Percentiles rank a stretch among this genome's conserved stretches.
phyloP scores from a whole-genome alignment of 148 eudicot genomes.

The Rhododendron williamsianum region DNA sequence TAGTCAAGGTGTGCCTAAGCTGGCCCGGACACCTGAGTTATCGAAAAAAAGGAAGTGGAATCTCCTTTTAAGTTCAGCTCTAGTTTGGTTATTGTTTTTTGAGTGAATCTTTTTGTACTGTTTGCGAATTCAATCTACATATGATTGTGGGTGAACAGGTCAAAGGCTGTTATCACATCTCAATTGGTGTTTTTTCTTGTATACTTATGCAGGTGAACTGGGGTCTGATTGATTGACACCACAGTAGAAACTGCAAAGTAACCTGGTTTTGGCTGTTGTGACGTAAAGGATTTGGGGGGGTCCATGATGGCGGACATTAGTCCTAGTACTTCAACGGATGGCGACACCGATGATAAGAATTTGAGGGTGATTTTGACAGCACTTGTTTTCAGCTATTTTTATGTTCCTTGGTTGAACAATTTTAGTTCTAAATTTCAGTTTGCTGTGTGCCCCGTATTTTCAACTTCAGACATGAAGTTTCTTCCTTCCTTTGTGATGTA shows the following conservation, averaged over 20 bases:
- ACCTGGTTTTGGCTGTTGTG: slow-evolving; percentile 1
- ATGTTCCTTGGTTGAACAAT: background rate
- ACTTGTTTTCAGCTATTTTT: background rate
- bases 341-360: slow-evolving; percentile 46
- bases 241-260: slow-evolving; percentile 4
- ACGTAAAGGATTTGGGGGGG: slow-evolving; percentile 4
- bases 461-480: background rate
- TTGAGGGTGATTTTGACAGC: slow-evolving; percentile 26
- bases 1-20: background rate
- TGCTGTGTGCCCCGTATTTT: background rate
- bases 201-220: background rate
- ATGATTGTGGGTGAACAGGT: background rate
- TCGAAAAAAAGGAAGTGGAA: background rate
- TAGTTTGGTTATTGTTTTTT: background rate
- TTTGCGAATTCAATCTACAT: background rate
- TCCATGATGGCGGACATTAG: slow-evolving; percentile 40
- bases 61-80: background rate
- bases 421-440: background rate
- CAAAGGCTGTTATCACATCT: background rate
- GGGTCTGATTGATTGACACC: background rate
- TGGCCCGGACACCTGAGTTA: too few species aligned
- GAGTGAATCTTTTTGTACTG: background rate
- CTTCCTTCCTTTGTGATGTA: background rate
- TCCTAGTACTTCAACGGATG: slow-evolving; percentile 52
- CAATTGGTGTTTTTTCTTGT: background rate